Evolutionary conservation across 2,329 filamentous ascomycete species (phyloP).

Genomic region (Fusarium xylarioides): DNA sequence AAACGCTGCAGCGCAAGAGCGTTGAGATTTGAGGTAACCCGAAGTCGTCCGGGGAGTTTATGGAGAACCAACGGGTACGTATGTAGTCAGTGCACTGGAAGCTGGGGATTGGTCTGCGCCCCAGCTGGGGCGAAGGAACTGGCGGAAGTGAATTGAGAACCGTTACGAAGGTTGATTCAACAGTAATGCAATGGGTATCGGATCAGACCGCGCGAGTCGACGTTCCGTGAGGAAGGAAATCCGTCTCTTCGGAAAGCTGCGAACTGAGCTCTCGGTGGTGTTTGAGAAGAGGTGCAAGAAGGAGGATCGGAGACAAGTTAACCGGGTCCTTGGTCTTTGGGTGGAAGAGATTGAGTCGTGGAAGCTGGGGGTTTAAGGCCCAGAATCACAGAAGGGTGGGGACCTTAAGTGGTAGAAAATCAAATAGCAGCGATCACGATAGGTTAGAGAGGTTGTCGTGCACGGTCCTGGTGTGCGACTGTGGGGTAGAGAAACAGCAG

Average conservation of each 20-base stretch:
- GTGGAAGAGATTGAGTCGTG: conserved; percentile 36
- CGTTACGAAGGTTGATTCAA: conserved; percentile 1
- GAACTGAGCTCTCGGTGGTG: conserved; percentile 9
- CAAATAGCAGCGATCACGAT: conserved; percentile 39
- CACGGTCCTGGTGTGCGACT: conserved; percentile 39
- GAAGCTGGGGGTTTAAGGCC: conserved; percentile 43
- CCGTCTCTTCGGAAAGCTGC: neutral
- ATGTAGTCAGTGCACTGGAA: conserved; percentile 39
- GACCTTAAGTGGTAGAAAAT: conserved; percentile 29
- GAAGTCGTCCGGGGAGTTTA: conserved; percentile 34
- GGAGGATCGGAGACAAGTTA: conserved; percentile 28
- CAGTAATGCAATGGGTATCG: conserved; percentile 5
- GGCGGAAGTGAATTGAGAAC: conserved; percentile 19
- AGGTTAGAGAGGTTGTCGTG: conserved; percentile 35
- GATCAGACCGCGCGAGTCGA: neutral
- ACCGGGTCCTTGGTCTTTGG: conserved; percentile 26
- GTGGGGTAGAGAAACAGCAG: conserved; percentile 41
- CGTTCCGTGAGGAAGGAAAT: conserved; percentile 7
- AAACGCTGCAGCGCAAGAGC: conserved; percentile 25
- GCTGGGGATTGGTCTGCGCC: conserved; percentile 35
- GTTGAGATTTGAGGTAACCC: conserved; percentile 29
- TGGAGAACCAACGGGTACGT: conserved; percentile 38
- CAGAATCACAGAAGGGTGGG: conserved; percentile 31
- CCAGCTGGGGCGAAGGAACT: conserved; percentile 29
- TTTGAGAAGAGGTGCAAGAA: conserved; percentile 26